A percentile compares a stretch with the other conserved stretches of the same genome.
phyloP scores from a whole-genome alignment of 805 yeast genomes.

The Priceomyces carsonii region DNA sequence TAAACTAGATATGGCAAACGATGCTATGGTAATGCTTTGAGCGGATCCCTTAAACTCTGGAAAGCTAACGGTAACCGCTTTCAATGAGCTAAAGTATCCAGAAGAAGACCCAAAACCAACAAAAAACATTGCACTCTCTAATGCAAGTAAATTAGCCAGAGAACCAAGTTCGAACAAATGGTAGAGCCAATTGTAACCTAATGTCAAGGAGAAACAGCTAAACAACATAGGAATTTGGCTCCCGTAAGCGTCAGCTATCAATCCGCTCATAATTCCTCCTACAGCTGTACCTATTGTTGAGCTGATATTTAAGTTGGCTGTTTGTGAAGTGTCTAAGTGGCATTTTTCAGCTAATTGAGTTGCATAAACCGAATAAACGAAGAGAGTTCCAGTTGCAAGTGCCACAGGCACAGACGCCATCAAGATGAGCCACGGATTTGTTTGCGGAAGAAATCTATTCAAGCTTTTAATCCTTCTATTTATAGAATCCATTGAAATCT shows the following conservation, averaged over 20 bases:
- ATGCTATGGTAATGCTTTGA: conserved; percentile 36
- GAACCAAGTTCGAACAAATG: conserved; percentile 20
- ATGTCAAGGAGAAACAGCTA: conserved; percentile 21
- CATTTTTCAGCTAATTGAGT: conserved; percentile 33
- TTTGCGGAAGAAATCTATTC: conserved; percentile 22
- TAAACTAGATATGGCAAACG: conserved; percentile 36
- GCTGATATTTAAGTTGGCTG: conserved; percentile 31
- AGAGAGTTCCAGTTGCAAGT: conserved; percentile 33
- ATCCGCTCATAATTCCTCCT: conserved; percentile 34
- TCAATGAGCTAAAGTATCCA: conserved; percentile 34
- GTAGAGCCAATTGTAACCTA: conserved; percentile 31
- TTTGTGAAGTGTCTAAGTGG: conserved; percentile 24
- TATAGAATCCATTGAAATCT: conserved; percentile 12
- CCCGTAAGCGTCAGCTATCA: conserved; percentile 34
- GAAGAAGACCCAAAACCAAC: conserved; percentile 34
- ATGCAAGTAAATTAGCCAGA: conserved; percentile 11
- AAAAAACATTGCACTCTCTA: conserved; percentile 28
- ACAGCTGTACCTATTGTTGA: conserved; percentile 33
- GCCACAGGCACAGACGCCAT: conserved; percentile 31
- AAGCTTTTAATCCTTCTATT: conserved; percentile 14
- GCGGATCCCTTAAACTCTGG: conserved; percentile 35
- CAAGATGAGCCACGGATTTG: conserved; percentile 28
- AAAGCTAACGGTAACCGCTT: conserved; percentile 33
- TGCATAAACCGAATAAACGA: conserved; percentile 33
- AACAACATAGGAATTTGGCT: conserved; percentile 33